Evolutionary conservation across 352 stramenopile species (phyloP).

Genomic region (Globisporangium echinulatum): DNA sequence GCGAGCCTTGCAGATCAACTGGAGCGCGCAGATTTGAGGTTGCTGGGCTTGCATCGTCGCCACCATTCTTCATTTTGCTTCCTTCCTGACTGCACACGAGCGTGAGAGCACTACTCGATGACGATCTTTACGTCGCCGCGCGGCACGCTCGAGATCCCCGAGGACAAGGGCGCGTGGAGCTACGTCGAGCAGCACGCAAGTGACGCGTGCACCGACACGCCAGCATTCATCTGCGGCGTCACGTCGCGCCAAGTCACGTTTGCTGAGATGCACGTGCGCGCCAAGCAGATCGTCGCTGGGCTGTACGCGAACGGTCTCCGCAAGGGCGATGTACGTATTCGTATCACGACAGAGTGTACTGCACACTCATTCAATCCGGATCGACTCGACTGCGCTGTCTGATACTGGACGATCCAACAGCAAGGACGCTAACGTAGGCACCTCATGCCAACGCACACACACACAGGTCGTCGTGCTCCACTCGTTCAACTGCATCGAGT

Average conservation of each 20-base stretch:
- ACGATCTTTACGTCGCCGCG: slow-evolving; percentile 9
- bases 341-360: slow-evolving; percentile 9
- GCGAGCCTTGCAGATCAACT: too few species aligned
- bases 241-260: slow-evolving; percentile 45
- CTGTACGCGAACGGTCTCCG: slow-evolving; percentile 38
- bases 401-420: too few species aligned
- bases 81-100: not conserved
- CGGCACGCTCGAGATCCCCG: slow-evolving; percentile 3
- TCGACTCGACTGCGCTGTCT: too few species aligned
- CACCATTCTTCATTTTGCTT: too few species aligned
- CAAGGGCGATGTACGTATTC: slow-evolving; percentile 36
- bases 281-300: slow-evolving; percentile 32
- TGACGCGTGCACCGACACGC: slow-evolving; percentile 23
- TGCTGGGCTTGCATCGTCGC: too few species aligned
- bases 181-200: slow-evolving; percentile 29
- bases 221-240: slow-evolving; percentile 50
- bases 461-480: slow-evolving; percentile 37
- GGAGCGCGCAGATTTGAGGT: too few species aligned
- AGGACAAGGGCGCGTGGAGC: slow-evolving; percentile 17
- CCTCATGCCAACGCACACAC: slow-evolving; percentile 13
- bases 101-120: not conserved
- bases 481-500: slow-evolving; percentile 55
- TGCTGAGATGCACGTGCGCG: slow-evolving; percentile 28
- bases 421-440: slow-evolving; percentile 1
- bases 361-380: too few species aligned